Evolutionary conservation across 768 basidiomycete genomes (phyloP).

Genomic region (Vishniacozyma victoriae): DNA sequence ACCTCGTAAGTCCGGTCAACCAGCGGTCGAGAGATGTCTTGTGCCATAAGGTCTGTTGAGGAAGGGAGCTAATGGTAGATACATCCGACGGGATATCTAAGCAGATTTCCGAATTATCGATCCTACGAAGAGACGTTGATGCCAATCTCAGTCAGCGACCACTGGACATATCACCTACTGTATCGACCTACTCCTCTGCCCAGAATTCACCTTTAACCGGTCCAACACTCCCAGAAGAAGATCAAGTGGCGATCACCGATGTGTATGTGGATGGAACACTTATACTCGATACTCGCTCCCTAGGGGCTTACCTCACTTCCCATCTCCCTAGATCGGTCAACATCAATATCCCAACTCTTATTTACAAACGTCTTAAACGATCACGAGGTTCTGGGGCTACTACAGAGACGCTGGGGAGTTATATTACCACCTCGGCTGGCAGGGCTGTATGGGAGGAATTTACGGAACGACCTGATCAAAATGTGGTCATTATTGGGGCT

Average conservation of each 20-base stretch:
- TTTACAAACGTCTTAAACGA: slow-evolving; percentile 76
- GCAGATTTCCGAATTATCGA: slow-evolving; percentile 26
- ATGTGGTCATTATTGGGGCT: slow-evolving; percentile 26
- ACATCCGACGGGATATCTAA: slow-evolving; percentile 11
- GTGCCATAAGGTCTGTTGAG: neutral
- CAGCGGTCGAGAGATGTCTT: neutral
- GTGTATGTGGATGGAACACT: slow-evolving; percentile 48
- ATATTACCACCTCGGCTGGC: slow-evolving; percentile 71
- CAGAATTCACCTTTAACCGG: neutral
- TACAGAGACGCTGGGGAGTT: slow-evolving; percentile 67
- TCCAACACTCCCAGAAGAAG: neutral
- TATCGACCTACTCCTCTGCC: neutral
- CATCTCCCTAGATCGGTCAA: slow-evolving; percentile 70
- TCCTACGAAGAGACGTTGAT: slow-evolving; percentile 20
- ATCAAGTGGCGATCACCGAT: neutral
- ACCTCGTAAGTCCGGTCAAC: neutral
- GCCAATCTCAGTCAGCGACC: slow-evolving; percentile 29
- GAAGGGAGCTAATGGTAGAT: neutral
- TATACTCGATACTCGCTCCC: slow-evolving; percentile 74
- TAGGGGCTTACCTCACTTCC: slow-evolving; percentile 59
- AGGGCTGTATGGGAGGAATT: slow-evolving; percentile 74
- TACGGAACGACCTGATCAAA: slow-evolving; percentile 45
- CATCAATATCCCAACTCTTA: slow-evolving; percentile 80
- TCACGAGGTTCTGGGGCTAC: slow-evolving; percentile 44
- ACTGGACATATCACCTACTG: neutral